Evolutionary conservation across 1,139 yeast genomes (phyloP), one percentile per base, ranked within the genome.

Genomic region (Candida sp.): DNA sequence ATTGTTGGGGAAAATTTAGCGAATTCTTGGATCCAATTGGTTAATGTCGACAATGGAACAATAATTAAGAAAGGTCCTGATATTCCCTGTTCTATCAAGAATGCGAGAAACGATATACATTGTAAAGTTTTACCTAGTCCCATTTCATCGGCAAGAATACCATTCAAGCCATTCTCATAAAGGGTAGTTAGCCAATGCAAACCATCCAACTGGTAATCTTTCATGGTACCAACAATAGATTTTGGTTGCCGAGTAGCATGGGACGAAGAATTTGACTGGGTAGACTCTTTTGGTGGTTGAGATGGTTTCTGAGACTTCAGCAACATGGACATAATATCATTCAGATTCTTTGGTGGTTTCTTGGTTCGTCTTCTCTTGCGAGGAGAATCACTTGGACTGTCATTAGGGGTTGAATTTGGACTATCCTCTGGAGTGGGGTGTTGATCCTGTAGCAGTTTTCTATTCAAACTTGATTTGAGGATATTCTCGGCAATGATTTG

Each of bases 101-200:
- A 88, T 8, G 89, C 80, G 11, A 91, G 57, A 49, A 91, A 74
- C 0, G 96, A 77, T 45, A 93, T 87, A 38, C 95, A 85, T 60
- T 91, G 97, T 9, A 91, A 64, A 0, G 98, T 93, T 58, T 91
- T 91, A 5, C 99, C 98, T 35, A 90, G 69, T 0, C 98, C 98
- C 98, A 91, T 93, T 61, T 91, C 98, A 63, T 93, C 98, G 0
- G 98, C 98, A 27, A 93, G 68, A 32, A 93, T 90, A 3, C 99
- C 99, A 63, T 93, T 93, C 30, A 93, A 70, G 0, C 98, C 99
- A 61, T 93, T 93, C 60, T 91, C 95, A 60, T 86, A 93, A 27
- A 93, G 68, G 0, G 96, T 86, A 9, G 84, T 77, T 41, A 93
- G 67, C 98, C 98, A 93, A 52, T 88, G 91, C 45, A 91, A 75